phyloP scores from a whole-genome alignment of 352 stramenopile species.

The Aphanomyces invadans region DNA sequence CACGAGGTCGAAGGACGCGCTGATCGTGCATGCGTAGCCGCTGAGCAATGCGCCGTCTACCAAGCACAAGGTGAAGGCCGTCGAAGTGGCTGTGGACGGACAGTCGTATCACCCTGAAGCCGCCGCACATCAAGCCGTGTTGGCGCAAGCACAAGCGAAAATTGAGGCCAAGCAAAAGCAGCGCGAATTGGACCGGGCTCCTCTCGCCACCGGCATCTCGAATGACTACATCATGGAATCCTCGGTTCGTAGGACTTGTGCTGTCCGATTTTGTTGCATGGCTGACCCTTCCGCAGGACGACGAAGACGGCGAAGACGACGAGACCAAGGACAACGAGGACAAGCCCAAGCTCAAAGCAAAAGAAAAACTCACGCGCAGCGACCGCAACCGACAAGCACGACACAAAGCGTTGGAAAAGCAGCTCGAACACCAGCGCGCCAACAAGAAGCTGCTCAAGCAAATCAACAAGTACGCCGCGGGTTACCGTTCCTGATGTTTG shows the following conservation, averaged over 20 bases:
- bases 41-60: slow-evolving; percentile 37
- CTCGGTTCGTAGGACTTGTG: no score
- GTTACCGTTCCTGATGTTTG: no score
- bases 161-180: slow-evolving; percentile 58
- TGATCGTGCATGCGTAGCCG: background rate
- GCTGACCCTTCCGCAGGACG: slow-evolving; percentile 25
- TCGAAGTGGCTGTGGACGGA: slow-evolving; percentile 58
- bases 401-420: slow-evolving; percentile 72
- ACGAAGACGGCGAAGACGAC: slow-evolving; percentile 38
- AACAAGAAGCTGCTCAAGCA: slow-evolving; percentile 59
- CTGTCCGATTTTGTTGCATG: no score
- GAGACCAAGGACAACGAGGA: slow-evolving; percentile 24
- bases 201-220: slow-evolving; percentile 51
- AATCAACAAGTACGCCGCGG: slow-evolving; percentile 82
- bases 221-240: slow-evolving; percentile 67
- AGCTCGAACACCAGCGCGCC: slow-evolving; percentile 54
- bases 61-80: slow-evolving; percentile 57
- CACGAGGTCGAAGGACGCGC: background rate
- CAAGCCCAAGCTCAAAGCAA: slow-evolving; percentile 31
- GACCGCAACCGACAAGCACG: slow-evolving; percentile 72
- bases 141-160: slow-evolving; percentile 59
- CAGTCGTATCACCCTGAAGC: slow-evolving; percentile 85
- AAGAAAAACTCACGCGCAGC: slow-evolving; percentile 53
- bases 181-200: slow-evolving; percentile 38
- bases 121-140: slow-evolving; percentile 66